Evolutionary conservation across 2,329 filamentous ascomycete species (phyloP).

Genomic region (Alternaria triticina): DNA sequence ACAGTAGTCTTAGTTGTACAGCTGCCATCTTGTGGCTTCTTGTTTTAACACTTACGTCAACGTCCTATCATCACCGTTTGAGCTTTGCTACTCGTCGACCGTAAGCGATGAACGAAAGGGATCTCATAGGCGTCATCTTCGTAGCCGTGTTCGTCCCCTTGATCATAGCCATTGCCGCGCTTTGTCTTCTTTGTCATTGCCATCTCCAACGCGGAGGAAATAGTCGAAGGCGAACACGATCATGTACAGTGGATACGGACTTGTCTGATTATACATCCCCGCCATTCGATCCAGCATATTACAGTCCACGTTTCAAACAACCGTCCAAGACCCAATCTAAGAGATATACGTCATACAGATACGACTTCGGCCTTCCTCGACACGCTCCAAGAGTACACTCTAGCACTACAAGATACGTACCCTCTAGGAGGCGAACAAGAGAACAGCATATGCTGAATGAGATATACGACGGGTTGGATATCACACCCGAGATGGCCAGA

Average conservation of each 20-base stretch:
- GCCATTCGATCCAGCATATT: not conserved
- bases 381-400: not conserved
- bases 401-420: not conserved
- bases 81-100: not conserved
- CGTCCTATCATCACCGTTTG: not conserved
- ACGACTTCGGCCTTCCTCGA: not conserved
- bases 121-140: not conserved
- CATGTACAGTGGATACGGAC: not conserved
- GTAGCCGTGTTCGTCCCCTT: not conserved
- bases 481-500: not conserved
- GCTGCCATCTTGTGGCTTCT: not conserved
- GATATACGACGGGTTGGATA: not conserved
- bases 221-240: not conserved
- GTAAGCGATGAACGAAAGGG: not conserved
- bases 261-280: not conserved
- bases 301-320: not conserved
- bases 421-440: not conserved
- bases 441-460: not conserved
- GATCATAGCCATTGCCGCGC: not conserved
- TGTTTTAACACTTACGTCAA: not conserved
- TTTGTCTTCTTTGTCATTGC: not conserved
- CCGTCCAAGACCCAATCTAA: not conserved
- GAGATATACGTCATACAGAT: not conserved
- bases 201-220: not conserved
- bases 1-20: not conserved